phyloP scores from a whole-genome alignment of 2,329 filamentous ascomycete genomes.

The Dothistroma septosporum region DNA sequence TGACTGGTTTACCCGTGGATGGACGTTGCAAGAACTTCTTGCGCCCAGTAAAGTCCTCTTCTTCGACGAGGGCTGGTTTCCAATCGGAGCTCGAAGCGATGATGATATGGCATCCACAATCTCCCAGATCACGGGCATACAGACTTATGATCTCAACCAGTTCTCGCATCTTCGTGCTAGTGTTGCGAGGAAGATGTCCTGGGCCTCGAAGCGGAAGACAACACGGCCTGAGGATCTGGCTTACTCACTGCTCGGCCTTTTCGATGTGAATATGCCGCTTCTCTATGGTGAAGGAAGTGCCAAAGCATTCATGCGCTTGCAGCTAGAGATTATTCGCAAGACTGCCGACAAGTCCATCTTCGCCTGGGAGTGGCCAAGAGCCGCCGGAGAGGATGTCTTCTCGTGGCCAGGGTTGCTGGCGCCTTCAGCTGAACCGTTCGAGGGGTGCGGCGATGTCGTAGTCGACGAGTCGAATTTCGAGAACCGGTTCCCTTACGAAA shows the following conservation, averaged over 20 bases:
- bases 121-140: slow-evolving; percentile 2
- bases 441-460: slow-evolving; percentile 8
- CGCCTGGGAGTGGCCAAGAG: slow-evolving; percentile 6
- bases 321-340: slow-evolving; percentile 12
- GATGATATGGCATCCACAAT: slow-evolving; percentile 4
- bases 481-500: slow-evolving; percentile 11
- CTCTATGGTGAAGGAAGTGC: slow-evolving; percentile 16
- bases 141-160: neutral
- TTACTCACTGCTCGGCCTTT: slow-evolving; percentile 46
- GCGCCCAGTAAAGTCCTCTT: neutral
- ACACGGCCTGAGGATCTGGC: slow-evolving; percentile 41
- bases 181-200: slow-evolving; percentile 21
- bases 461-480: slow-evolving; percentile 4
- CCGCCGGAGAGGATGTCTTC: neutral
- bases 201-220: slow-evolving; percentile 15
- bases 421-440: slow-evolving; percentile 8
- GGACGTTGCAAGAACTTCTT: slow-evolving; percentile 8
- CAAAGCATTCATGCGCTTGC: slow-evolving; percentile 14
- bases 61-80: neutral
- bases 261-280: slow-evolving; percentile 40
- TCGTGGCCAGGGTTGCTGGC: slow-evolving; percentile 12
- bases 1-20: slow-evolving; percentile 5
- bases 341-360: slow-evolving; percentile 10
- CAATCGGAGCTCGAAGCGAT: neutral
- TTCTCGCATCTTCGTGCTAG: neutral